Conservation (phyloP, 2,329 filamentous ascomycete species). For the Diaporthe helianthi region DNA sequence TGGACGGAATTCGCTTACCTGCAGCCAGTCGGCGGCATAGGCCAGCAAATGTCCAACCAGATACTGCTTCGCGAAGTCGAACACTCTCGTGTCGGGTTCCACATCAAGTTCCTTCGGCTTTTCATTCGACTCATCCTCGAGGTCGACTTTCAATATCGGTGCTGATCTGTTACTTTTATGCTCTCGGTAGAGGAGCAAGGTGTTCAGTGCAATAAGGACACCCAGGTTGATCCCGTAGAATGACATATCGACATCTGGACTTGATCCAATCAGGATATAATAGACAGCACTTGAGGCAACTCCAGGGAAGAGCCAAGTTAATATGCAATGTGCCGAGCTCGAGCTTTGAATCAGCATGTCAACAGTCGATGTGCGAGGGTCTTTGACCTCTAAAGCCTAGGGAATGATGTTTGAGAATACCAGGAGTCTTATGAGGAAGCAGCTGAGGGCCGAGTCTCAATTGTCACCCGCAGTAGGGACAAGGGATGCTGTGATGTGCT, state of each 20-base stretch:
- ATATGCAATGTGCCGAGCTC: not conserved
- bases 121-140: not conserved
- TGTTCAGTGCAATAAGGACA: not conserved
- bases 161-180: not conserved
- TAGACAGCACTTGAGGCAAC: too few species aligned
- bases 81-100: slow-evolving; percentile 35
- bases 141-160: not conserved
- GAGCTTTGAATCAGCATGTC: not conserved
- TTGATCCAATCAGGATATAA: not conserved
- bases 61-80: slow-evolving; percentile 9
- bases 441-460: too few species aligned
- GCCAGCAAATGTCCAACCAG: slow-evolving; percentile 36
- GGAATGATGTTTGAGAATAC: too few species aligned
- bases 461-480: not conserved
- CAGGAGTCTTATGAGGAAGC: too few species aligned
- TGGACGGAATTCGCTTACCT: slow-evolving; percentile 37
- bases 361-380: too few species aligned
- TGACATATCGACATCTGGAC: not conserved
- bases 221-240: not conserved
- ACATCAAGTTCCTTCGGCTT: not conserved
- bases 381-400: too few species aligned
- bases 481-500: not conserved
- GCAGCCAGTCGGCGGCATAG: slow-evolving; percentile 45
- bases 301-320: not conserved
- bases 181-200: not conserved